Evolutionary conservation across 129 eudicot species (phyloP), one percentile per base, ranked within the genome.

Genomic region (Escallonia rubra): DNA sequence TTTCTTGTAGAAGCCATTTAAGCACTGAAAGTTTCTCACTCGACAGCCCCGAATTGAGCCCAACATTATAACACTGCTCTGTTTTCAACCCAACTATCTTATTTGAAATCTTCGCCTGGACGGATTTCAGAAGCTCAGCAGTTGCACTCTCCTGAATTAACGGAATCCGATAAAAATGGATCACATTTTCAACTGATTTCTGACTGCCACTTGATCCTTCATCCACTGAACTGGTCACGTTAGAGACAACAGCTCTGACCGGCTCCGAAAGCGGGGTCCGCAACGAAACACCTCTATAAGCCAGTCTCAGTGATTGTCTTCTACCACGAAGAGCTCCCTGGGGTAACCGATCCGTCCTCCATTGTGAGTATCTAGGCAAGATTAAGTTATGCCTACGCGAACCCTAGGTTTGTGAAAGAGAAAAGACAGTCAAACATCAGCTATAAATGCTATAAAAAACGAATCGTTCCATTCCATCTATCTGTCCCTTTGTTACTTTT

Each of bases 1-100:
- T 92, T 63, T 92, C 98, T 12, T 77, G 79, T 42, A 92, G 66
- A 23, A 92, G 87, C 98, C 98, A 92, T 48, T 72, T 79, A 8
- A 92, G 98, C 63, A 79, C 95, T 4, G 81, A 68, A 72, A 86
- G 81, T 64, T 92, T 86, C 59, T 92, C 90, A 45, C 43, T 57
- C 0, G 96, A 78, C 55, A 92, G 50, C 61, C 53, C 57, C 2
- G 75, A 75, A 60, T 67, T 67, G 38, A 92, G 43, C 76, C 98
- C 98, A 59, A 92, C 68, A 64, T 88, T 92, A 59, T 79, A 92
- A 70, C 98, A 92, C 66, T 92, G 96, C 58, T 92, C 98, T 0
- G 96, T 92, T 65, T 80, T 78, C 80, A 92, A 56, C 39, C 95
- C 98, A 7, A 84, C 69, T 12, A 92, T 84, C 52, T 84, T 89